phyloP scores from a whole-genome alignment of 257 asterid species.

The Coffea eugenioides region DNA sequence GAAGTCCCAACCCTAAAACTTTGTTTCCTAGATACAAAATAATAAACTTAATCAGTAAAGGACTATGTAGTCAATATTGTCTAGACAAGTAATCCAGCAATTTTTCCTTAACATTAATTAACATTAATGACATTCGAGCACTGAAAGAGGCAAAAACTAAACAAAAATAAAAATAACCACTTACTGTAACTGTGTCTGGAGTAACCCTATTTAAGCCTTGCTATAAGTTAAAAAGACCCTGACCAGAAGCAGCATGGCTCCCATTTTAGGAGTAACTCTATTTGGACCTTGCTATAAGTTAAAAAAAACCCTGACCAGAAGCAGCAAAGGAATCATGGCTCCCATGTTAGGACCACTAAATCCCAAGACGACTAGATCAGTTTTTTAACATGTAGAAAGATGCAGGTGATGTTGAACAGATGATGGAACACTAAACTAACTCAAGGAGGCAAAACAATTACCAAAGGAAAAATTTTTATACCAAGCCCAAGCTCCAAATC shows the following conservation, averaged over 20 bases:
- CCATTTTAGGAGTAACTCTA: neutral
- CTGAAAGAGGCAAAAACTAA: neutral
- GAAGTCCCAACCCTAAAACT: slow-evolving; percentile 33
- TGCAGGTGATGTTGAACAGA: neutral
- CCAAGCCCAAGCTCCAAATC: neutral
- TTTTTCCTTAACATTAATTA: neutral
- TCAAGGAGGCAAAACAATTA: neutral
- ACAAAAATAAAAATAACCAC: neutral
- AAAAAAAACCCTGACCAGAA: neutral
- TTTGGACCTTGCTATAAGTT: neutral
- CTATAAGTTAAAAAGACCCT: neutral
- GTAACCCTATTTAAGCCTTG: neutral
- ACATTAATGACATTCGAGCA: neutral
- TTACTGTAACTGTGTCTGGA: neutral
- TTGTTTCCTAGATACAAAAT: slow-evolving; percentile 43
- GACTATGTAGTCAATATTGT: neutral
- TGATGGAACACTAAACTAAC: neutral
- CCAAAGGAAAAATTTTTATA: neutral
- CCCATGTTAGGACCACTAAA: neutral
- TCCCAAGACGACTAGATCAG: neutral
- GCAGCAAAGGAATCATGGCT: neutral
- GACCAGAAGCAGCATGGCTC: neutral
- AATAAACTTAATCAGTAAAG: slow-evolving; percentile 1
- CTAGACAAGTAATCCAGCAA: neutral
- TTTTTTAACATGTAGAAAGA: neutral